phyloP scores from a whole-genome alignment of 768 basidiomycete species.

The Pulveroboletus sp. region DNA sequence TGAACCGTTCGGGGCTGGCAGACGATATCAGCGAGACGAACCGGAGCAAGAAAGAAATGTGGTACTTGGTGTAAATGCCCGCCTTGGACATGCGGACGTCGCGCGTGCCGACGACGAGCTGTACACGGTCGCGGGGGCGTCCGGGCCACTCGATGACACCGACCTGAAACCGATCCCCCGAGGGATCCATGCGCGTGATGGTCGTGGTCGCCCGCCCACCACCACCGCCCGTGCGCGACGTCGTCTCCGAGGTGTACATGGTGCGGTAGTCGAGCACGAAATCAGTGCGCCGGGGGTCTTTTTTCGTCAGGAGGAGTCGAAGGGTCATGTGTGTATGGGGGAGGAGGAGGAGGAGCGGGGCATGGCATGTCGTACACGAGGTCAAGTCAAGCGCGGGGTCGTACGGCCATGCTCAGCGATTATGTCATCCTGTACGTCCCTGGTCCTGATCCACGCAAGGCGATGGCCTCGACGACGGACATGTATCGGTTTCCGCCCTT shows the following conservation, averaged over 20 bases:
- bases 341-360: not conserved
- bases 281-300: conserved; percentile 25
- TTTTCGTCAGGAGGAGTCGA: conserved; percentile 19
- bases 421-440: conserved; percentile 12
- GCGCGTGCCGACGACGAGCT: conserved; percentile 26
- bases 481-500: conserved; percentile 45
- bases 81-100: conserved; percentile 23
- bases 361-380: not conserved
- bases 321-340: conserved; percentile 21
- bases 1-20: conserved; percentile 26
- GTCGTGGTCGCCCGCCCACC: conserved; percentile 25
- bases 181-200: conserved; percentile 17
- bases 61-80: conserved; percentile 23
- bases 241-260: conserved; percentile 21
- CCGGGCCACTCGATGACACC: conserved; percentile 31
- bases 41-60: not conserved
- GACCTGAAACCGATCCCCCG: conserved; percentile 24
- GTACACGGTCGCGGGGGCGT: not conserved
- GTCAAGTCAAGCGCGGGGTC: too few relatives aligned
- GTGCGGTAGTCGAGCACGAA: conserved; percentile 10
- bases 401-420: not conserved
- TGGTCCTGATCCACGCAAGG: not conserved
- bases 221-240: conserved; percentile 5
- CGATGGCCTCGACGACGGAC: not conserved
- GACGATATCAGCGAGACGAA: not conserved